Base-by-base conservation (phyloP, 1,284 basidiomycete species). In the Pholiota adiposa region DNA sequence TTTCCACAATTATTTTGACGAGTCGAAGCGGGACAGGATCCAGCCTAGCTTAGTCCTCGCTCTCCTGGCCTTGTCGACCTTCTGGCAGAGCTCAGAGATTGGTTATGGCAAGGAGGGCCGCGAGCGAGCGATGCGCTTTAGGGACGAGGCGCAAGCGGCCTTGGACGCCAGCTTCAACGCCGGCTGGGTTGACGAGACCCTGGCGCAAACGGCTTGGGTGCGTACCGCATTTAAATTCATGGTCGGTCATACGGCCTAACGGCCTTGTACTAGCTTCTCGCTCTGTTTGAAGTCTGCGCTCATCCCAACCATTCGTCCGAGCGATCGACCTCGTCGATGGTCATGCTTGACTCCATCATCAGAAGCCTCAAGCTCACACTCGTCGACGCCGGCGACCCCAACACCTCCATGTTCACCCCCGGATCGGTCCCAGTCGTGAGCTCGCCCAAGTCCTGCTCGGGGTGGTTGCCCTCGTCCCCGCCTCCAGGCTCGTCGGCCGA, bases 161-260 rank as follows among this genome's bases (percentile, higher is more conserved):
- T 72, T 92, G 60, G 87, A 92, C 58, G 86, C 86, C 19, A 90
- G 88, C 66, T 72, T 89, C 60, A 87, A 83, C 67, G 82, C 85
- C 41, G 80, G 84, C 31, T 88, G 87, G 84, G 78, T 92, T 21
- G 88, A 92, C 64, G 85, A 87, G 64, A 83, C 80, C 25, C 77
- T 92, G 8, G 88, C 85, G 16, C 85, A 91, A 71, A 87, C 88
- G 33, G 87, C 88, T 61, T 92, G 87, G 88, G 90, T 91, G 71
- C 68, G 82, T 73, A 31, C 14, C 48, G 33, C 4, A 58, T 19
- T 58, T 43, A n/a, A n/a, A n/a, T n/a, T n/a, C n/a, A n/a, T n/a
- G n/a, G n/a, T n/a, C n/a, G n/a, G n/a, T n/a, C n/a, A n/a, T n/a
- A n/a, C n/a, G n/a, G n/a, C n/a, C n/a, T n/a, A n/a, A n/a, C n/a